Percentiles rank a stretch among this genome's conserved stretches.
Evolutionary conservation across 495 filamentous ascomycete genomes (phyloP).

Genomic region (Terfezia boudieri): DNA sequence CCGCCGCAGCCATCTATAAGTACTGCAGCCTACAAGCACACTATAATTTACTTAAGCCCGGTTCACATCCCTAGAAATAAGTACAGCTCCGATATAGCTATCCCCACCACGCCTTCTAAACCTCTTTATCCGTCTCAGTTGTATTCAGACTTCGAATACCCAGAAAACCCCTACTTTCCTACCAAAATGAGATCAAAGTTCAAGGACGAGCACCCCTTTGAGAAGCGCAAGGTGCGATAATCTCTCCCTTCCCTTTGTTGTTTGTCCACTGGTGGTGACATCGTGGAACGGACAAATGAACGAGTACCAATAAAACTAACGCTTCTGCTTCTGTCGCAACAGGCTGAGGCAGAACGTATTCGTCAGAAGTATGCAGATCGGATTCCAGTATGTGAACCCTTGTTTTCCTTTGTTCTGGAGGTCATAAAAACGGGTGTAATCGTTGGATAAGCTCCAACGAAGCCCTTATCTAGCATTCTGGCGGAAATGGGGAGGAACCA

Average conservation of each 20-base stretch:
- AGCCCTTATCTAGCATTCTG: not conserved
- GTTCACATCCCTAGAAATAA: not conserved
- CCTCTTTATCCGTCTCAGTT: not conserved
- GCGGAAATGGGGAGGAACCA: not conserved
- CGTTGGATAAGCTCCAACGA: not conserved
- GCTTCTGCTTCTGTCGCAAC: not conserved
- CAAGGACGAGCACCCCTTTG: slow-evolving; percentile 99
- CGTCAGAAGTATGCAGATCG: slow-evolving; percentile 97
- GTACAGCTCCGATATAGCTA: not conserved
- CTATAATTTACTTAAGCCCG: not conserved
- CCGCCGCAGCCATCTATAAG: not conserved
- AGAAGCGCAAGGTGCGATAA: slow-evolving; percentile 59
- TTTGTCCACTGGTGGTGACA: no score
- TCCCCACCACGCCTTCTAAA: not conserved
- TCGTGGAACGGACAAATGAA: no score
- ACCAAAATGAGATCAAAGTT: slow-evolving; percentile 37
- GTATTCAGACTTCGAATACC: no score
- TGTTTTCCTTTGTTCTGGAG: not conserved
- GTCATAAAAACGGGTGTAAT: no score
- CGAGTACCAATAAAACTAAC: no score
- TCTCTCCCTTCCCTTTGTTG: not conserved
- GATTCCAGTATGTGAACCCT: slow-evolving; percentile 59
- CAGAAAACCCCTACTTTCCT: not conserved
- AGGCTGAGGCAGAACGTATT: slow-evolving; percentile 88
- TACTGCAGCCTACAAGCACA: not conserved